A percentile compares a stretch with the other conserved stretches of the same genome.
Evolutionary conservation across 108 stramenopile species (phyloP).

Genomic region (Cyclotella atomus): DNA sequence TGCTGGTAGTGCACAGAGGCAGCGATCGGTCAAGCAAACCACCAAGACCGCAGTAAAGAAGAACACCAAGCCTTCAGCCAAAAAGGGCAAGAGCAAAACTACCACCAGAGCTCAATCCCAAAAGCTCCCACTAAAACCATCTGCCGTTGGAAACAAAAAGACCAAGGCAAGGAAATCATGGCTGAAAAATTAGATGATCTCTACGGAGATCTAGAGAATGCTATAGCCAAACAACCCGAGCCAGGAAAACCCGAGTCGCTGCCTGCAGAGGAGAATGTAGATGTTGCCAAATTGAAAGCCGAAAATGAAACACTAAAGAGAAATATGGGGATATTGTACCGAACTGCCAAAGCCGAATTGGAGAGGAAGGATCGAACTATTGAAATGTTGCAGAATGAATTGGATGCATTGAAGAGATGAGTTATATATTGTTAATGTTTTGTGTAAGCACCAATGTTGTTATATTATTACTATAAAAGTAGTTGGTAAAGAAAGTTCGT

Average conservation of each 20-base stretch:
- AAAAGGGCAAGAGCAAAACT: neutral
- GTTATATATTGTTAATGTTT: neutral
- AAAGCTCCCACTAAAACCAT: neutral
- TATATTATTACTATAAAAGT: neutral
- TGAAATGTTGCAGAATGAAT: constrained; percentile 36
- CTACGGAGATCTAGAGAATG: constrained; percentile 35
- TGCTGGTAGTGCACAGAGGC: neutral
- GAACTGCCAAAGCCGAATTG: constrained; percentile 51
- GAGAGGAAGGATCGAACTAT: constrained; percentile 51
- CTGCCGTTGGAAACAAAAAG: neutral
- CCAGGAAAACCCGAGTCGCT: neutral
- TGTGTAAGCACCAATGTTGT: neutral
- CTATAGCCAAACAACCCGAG: constrained; percentile 20
- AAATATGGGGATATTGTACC: constrained; percentile 50
- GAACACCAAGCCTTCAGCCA: neutral
- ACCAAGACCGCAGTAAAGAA: neutral
- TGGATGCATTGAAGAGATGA: constrained; percentile 38
- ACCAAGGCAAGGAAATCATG: constrained; percentile 2
- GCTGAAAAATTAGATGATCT: constrained; percentile 32
- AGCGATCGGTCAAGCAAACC: no score
- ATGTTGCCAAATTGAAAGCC: neutral
- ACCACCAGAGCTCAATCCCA: neutral
- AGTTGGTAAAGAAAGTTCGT: no score
- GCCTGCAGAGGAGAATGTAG: neutral
- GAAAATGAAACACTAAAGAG: constrained; percentile 51